Evolutionary conservation across 164 flowering plant species (phyloP).

Genomic region (Echeveria elegans): DNA sequence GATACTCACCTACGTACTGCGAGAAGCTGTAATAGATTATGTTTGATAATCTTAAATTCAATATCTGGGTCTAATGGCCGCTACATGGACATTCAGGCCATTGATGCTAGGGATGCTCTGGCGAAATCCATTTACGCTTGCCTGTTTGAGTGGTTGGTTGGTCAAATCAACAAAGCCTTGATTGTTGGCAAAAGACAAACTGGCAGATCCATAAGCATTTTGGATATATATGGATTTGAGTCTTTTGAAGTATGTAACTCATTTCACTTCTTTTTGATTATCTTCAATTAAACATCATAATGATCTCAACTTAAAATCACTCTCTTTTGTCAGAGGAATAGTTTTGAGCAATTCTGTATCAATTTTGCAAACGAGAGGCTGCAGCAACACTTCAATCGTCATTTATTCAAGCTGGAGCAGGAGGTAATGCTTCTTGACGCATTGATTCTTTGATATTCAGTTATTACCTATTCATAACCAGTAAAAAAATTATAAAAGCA

Average conservation of each 20-base stretch:
- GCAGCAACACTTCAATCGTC: slow-evolving; percentile 97
- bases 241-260: slow-evolving; percentile 68
- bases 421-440: slow-evolving; percentile 40
- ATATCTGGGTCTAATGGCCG: no score
- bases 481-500: no score
- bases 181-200: slow-evolving; percentile 90
- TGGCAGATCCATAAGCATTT: slow-evolving; percentile 94
- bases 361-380: slow-evolving; percentile 98
- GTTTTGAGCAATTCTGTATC: slow-evolving; percentile 99
- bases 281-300: background rate
- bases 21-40: no score
- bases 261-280: background rate
- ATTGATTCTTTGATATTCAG: background rate
- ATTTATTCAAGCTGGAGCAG: slow-evolving; percentile 93
- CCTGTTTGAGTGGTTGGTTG: slow-evolving; percentile 96
- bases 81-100: no score
- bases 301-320: background rate
- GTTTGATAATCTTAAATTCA: no score
- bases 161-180: slow-evolving; percentile 87
- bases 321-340: slow-evolving; percentile 55
- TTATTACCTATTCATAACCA: no score
- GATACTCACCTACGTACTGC: no score
- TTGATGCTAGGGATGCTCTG: slow-evolving; percentile 89
- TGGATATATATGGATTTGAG: slow-evolving; percentile 98
- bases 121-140: slow-evolving; percentile 95